A percentile compares a stretch with the other conserved stretches of the same genome.
Evolutionary conservation across 2,329 filamentous ascomycete species (phyloP).

Genomic region (Colletotrichum lupini): DNA sequence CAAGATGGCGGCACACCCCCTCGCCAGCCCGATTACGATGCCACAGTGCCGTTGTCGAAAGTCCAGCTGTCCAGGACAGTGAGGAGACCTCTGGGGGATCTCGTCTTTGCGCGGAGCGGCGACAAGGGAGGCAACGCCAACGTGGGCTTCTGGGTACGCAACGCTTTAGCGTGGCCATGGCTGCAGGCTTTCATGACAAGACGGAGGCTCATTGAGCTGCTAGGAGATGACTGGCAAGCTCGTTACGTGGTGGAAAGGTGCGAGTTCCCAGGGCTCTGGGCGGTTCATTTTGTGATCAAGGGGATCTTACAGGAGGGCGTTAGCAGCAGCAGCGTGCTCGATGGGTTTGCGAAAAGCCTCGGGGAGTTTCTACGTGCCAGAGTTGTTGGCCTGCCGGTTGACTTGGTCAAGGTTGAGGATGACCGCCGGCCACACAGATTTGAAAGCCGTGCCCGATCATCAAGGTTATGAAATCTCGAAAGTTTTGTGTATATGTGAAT

Average conservation of each 20-base stretch:
- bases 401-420: conserved; percentile 39
- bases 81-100: conserved; percentile 42
- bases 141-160: conserved; percentile 49
- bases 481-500: background rate
- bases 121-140: conserved; percentile 50
- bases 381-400: conserved; percentile 42
- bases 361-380: conserved; percentile 57
- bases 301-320: conserved; percentile 56
- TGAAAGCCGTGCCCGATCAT: background rate
- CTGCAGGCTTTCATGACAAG: conserved; percentile 51
- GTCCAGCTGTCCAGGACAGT: conserved; percentile 15
- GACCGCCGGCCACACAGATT: conserved; percentile 13
- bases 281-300: conserved; percentile 59
- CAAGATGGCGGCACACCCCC: background rate
- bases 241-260: conserved; percentile 54
- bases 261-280: conserved; percentile 54
- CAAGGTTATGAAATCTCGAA: background rate
- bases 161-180: conserved; percentile 52
- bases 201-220: conserved; percentile 48
- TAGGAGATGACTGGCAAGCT: conserved; percentile 56
- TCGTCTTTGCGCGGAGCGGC: conserved; percentile 45
- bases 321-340: conserved; percentile 58
- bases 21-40: conserved; percentile 9
- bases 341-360: conserved; percentile 63
- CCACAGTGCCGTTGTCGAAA: background rate